These are phyloP conservation scores for Ramalina peruviana DNA, from an alignment of 495 filamentous ascomycete genomes.

Conservation along the genomic window DNA sequence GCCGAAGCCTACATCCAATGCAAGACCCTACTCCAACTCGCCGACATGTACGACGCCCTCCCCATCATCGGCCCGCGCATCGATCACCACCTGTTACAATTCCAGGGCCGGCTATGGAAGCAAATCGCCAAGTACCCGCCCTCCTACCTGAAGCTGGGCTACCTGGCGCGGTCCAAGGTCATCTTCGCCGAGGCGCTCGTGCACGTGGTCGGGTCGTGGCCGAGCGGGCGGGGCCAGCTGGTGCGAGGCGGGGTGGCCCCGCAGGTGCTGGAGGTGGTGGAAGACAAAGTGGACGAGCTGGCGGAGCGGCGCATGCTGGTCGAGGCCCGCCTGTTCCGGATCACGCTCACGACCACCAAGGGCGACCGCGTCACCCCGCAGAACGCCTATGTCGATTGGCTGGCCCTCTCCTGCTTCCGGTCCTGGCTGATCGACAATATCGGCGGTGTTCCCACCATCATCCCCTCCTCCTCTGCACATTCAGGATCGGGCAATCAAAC, in stretches of 20 bases:
- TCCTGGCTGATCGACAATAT: conserved; percentile 87
- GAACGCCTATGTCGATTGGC: conserved; percentile 75
- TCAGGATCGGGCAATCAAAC: background rate
- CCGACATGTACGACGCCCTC: conserved; percentile 85
- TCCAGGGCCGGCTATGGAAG: conserved; percentile 77
- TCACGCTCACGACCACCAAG: conserved; percentile 61
- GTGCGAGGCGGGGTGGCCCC: conserved; percentile 53
- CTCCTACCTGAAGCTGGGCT: conserved; percentile 78
- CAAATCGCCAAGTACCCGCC: conserved; percentile 91
- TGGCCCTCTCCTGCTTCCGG: conserved; percentile 69
- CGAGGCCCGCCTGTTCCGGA: conserved; percentile 64
- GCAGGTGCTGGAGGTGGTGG: conserved; percentile 68
- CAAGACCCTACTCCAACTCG: conserved; percentile 69
- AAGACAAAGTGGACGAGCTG: conserved; percentile 78
- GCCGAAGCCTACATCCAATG: conserved; percentile 84
- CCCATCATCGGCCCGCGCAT: conserved; percentile 77
- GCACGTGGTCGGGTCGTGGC: conserved; percentile 89
- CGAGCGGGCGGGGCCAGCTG: conserved; percentile 59
- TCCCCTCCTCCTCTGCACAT: conserved; percentile 12
- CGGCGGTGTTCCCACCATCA: conserved; percentile 40
- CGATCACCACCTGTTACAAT: conserved; percentile 83
- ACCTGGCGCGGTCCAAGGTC: conserved; percentile 65
- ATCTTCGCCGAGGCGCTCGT: conserved; percentile 85
- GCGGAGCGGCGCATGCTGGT: conserved; percentile 52
- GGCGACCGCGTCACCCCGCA: conserved; percentile 68